Evolutionary conservation across 495 filamentous ascomycete genomes (phyloP).

Genomic region (Copromyces sp.): DNA sequence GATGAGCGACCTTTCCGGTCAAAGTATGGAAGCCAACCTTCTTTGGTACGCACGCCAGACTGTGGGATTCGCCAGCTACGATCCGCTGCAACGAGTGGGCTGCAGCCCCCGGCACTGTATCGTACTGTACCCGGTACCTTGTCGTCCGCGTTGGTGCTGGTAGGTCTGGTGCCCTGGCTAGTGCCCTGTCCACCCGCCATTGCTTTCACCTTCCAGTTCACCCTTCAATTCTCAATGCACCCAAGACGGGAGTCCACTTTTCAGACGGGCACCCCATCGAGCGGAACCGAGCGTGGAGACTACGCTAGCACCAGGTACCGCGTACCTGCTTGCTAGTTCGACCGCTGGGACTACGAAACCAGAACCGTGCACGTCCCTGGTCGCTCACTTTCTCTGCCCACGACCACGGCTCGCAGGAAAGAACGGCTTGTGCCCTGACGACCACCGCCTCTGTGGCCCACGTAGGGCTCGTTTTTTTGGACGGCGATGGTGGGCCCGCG

Average conservation of each 20-base stretch:
- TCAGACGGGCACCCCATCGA: not conserved
- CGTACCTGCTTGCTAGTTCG: not conserved
- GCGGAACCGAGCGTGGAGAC: not conserved
- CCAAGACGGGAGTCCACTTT: not conserved
- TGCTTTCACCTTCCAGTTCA: not conserved
- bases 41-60: conserved; percentile 3
- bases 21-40: conserved; percentile 17
- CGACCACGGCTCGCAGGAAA: not conserved
- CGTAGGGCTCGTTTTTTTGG: not conserved
- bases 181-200: not conserved
- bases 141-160: conserved; percentile 5
- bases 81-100: not conserved
- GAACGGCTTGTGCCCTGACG: not conserved
- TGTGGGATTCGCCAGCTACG: conserved; percentile 5
- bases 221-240: not conserved
- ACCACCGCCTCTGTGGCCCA: not conserved
- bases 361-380: not conserved
- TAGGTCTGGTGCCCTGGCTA: conserved; percentile 2
- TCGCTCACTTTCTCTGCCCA: not conserved
- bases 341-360: not conserved
- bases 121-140: conserved; percentile 13
- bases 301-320: not conserved
- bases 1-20: conserved; percentile 21
- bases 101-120: conserved; percentile 7
- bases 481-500: not conserved